Evolutionary conservation across 2,329 filamentous ascomycete genomes (phyloP), one percentile per base, ranked within the genome.

Genomic region (Aspergillus candidus): DNA sequence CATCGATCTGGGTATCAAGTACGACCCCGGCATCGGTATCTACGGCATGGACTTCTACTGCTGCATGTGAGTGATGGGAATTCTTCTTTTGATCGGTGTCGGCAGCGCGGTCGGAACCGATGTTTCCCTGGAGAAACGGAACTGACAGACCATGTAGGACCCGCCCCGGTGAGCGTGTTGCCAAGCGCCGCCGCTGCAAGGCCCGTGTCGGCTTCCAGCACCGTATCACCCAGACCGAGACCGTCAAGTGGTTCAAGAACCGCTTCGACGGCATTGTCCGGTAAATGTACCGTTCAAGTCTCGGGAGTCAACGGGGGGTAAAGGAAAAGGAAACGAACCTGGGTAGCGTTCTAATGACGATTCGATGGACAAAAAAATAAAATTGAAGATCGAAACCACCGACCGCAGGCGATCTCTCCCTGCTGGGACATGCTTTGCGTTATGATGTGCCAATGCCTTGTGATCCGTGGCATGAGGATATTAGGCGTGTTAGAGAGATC

Each of bases 31-130:
- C 56, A 96, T 96, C 65, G 90, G 90, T 84, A 96, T 96, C 74
- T 96, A 95, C 82, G 90, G 93, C 73, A 98, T 98, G 93, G 93
- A 98, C 79, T 98, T 98, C 79, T 98, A 96, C 86, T 90, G 85
- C 87, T 97, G 91, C 88, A 98, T 98, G 93, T 82, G 65, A 74
- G 79, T 78, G 40, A 45, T 27, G 22, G 22, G 22, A 8, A 8
- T 27, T 10, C 22, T 27, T 27, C 22, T 27, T 27, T 27, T 1
- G 10, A 27, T 6, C 8, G 22, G 31, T 27, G 35, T 32, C 29
- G 17, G 31, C 51, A 6, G 22, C 6, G 22, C 22, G 7, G 6
- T 7, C 7, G 22, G 22, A 27, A 27, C 22, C 22, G 8, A 7
- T 2, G 6, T 36, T 40, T 17, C 12, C 3, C 14, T 32, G 14